Conservation (phyloP, 129 eudicot genomes). For the Ambrosia artemisiifolia region DNA sequence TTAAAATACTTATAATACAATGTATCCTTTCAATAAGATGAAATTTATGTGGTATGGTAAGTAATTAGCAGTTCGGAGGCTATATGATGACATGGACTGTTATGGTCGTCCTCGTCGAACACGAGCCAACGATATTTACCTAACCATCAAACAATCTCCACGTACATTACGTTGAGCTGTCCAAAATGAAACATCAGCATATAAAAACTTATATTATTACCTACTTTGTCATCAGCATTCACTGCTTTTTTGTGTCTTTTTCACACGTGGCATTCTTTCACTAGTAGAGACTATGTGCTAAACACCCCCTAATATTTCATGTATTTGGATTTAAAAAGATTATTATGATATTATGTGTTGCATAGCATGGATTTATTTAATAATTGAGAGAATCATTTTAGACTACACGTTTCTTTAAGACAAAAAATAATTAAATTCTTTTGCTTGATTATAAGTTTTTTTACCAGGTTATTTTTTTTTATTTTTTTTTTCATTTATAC, state of each 20-base stretch:
- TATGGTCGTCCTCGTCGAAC: background rate
- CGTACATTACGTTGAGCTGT: background rate
- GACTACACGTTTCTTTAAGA: too few species aligned
- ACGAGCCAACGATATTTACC: constrained; percentile 10
- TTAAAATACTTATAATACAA: too few species aligned
- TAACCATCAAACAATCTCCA: background rate
- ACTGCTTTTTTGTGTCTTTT: background rate
- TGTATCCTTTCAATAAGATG: too few species aligned
- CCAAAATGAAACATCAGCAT: background rate
- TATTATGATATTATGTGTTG: too few species aligned
- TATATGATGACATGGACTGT: background rate
- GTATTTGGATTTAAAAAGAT: background rate
- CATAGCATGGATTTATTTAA: too few species aligned
- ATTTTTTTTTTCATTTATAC: too few species aligned
- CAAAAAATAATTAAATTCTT: too few species aligned
- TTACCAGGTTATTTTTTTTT: too few species aligned
- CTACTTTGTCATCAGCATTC: background rate
- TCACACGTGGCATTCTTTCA: background rate
- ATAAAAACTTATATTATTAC: background rate
- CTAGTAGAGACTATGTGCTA: background rate
- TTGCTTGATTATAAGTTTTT: too few species aligned
- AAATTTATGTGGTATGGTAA: too few species aligned
- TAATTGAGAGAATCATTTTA: too few species aligned
- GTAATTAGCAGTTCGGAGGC: background rate
- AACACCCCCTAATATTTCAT: background rate